These are phyloP conservation scores for Cenococcum geophilum DNA, from an alignment of 495 filamentous ascomycete species.

Conservation along the genomic window DNA sequence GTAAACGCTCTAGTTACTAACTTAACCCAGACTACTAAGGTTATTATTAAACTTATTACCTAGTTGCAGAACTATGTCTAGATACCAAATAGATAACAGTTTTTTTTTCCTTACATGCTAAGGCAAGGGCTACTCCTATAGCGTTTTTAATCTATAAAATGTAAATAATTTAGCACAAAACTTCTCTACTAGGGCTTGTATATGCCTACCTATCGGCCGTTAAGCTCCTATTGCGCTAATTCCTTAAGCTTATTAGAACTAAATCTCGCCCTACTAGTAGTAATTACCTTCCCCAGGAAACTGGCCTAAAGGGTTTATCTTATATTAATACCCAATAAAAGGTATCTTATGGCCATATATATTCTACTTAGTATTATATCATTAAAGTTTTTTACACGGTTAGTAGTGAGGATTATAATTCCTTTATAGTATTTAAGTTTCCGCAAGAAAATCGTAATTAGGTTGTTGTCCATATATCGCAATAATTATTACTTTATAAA, in stretches of 20 bases:
- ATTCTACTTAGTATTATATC: conserved; percentile 5
- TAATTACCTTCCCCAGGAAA: neutral
- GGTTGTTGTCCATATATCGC: neutral
- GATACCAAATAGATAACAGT: conserved; percentile 1
- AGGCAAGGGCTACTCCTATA: too few relatives aligned
- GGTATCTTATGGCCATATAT: neutral
- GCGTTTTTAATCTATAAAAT: too few relatives aligned
- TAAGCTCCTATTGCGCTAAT: neutral
- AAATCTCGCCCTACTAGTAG: neutral
- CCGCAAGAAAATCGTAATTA: neutral
- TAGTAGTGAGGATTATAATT: too few relatives aligned
- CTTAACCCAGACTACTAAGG: too few relatives aligned
- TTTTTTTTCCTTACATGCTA: neutral
- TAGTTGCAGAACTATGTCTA: too few relatives aligned
- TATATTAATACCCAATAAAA: neutral
- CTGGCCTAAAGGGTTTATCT: neutral
- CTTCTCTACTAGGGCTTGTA: too few relatives aligned
- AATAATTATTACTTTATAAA: too few relatives aligned
- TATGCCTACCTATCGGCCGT: neutral
- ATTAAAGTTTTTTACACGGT: neutral
- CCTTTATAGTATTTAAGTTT: too few relatives aligned
- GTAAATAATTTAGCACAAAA: too few relatives aligned
- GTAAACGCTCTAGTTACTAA: too few relatives aligned
- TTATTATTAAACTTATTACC: too few relatives aligned
- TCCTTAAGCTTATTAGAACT: neutral